Base-by-base conservation (phyloP, 305 asterid species). In the Euphrasia arctica region DNA sequence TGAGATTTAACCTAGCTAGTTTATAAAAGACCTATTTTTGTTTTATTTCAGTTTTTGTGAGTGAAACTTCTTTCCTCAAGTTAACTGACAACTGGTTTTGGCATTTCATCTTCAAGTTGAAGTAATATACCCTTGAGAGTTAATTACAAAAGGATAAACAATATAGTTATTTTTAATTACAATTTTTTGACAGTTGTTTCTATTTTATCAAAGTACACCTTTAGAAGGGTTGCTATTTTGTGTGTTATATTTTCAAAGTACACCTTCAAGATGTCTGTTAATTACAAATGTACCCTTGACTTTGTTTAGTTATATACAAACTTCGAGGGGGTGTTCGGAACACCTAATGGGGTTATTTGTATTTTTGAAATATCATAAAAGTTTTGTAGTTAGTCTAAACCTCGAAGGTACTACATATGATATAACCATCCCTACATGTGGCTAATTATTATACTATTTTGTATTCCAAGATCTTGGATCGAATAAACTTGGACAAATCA, bases 21-120 rank as follows among this genome's bases (percentile, higher is more conserved):
- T 15, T 18, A 18, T 15, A 10, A 18, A 52, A 5, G 54, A 49
- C 54, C 54, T 13, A 4, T 3, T 18, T 52, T 2, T 1, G 1
- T 3, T 4, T 34, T 34, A 18, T 18, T 34, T 34, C 8, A 34
- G 8, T 34, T 34, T 34, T 34, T 34, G 41, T 50, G 14, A 13
- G 55, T 59, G 31, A 13, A 59, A 34, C 18, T 34, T 32, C 39
- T 60, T 60, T 45, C n/a, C 14, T 43, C 49, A 43, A 43, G 49
- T 43, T 7, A 43, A 43, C n/a, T 11, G 49, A 5, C 49, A 7
- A 43, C 49, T 43, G 49, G n/a, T 43, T 43, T 43, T 43, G 49
- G 22, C 49, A 43, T 43, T 8, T 11, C 10, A 2, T 48, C 18
- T 48, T 48, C 14, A n/a, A 7, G 14, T n/a, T 48, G 3, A 10